Percentiles rank a stretch among this genome's conserved stretches.
phyloP scores from a whole-genome alignment of 257 asterid species.

The Salvia miltiorrhiza region DNA sequence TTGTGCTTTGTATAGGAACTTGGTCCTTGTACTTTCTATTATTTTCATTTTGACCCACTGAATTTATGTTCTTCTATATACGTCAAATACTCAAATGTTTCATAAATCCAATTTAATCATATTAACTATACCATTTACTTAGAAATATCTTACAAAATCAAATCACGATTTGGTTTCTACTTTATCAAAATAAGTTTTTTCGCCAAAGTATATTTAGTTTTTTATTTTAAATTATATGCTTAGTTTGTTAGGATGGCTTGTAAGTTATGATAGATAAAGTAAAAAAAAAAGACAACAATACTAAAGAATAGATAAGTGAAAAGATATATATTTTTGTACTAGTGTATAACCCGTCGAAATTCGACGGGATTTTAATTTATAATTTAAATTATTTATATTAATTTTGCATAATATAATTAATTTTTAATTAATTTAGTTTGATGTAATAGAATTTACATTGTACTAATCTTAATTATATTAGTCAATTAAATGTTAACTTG shows the following conservation, averaged over 20 bases:
- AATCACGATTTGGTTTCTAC: background rate
- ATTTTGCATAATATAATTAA: too few species aligned
- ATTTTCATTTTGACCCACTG: slow-evolving; percentile 21
- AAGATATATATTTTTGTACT: background rate
- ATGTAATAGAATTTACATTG: too few species aligned
- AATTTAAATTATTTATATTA: too few species aligned
- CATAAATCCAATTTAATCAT: background rate
- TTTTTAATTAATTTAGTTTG: too few species aligned
- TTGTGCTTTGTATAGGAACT: slow-evolving; percentile 13
- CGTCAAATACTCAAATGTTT: background rate
- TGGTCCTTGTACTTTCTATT: slow-evolving; percentile 11
- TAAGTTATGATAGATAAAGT: background rate
- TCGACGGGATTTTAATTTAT: too few species aligned
- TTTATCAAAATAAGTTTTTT: background rate
- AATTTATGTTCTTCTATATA: background rate
- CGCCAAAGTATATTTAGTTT: background rate
- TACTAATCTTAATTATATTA: too few species aligned
- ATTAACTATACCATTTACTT: too few species aligned
- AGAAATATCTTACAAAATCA: background rate
- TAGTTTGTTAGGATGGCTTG: background rate
- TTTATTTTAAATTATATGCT: too few species aligned
- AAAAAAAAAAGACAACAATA: background rate
- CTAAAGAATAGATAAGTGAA: background rate
- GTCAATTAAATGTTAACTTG: too few species aligned
- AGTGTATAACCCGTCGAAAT: too few species aligned